phyloP scores from a whole-genome alignment of 2,329 filamentous ascomycete species.

The Aschersonia sp. region DNA sequence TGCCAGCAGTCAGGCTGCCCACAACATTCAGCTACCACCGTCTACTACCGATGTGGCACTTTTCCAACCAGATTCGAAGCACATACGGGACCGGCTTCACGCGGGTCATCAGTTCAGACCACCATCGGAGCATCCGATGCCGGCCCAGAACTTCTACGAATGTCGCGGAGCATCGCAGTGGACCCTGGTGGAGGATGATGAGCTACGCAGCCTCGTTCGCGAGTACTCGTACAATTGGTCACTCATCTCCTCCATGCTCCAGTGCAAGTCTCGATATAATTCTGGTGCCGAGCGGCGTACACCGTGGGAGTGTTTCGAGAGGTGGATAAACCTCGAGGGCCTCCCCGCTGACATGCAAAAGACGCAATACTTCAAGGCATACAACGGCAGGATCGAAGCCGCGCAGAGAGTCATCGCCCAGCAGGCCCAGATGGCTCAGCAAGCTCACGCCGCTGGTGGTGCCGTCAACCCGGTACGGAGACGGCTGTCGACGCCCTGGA shows the following conservation, averaged over 20 bases:
- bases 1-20: constrained; percentile 33
- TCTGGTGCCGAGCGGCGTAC: constrained; percentile 82
- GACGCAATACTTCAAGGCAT: constrained; percentile 80
- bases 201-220: constrained; percentile 68
- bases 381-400: constrained; percentile 44
- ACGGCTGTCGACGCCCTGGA: constrained; percentile 62
- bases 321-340: constrained; percentile 86
- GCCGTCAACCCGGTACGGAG: constrained; percentile 33
- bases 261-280: constrained; percentile 59
- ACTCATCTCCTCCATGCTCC: constrained; percentile 70
- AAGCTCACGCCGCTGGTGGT: constrained; percentile 27
- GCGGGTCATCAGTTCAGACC: constrained; percentile 87
- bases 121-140: constrained; percentile 84
- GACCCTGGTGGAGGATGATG: constrained; percentile 81
- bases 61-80: constrained; percentile 80
- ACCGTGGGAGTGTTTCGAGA: constrained; percentile 96
- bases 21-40: constrained; percentile 40
- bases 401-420: constrained; percentile 41
- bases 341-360: constrained; percentile 87
- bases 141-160: constrained; percentile 80
- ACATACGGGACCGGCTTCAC: constrained; percentile 78
- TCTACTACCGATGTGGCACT: constrained; percentile 67
- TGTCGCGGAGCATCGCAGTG: constrained; percentile 77
- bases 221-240: constrained; percentile 98
- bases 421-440: constrained; percentile 36